Percentiles rank a stretch among this genome's conserved stretches.
phyloP scores from a whole-genome alignment of 1,284 basidiomycete genomes.

The Phylloporus gajari region DNA sequence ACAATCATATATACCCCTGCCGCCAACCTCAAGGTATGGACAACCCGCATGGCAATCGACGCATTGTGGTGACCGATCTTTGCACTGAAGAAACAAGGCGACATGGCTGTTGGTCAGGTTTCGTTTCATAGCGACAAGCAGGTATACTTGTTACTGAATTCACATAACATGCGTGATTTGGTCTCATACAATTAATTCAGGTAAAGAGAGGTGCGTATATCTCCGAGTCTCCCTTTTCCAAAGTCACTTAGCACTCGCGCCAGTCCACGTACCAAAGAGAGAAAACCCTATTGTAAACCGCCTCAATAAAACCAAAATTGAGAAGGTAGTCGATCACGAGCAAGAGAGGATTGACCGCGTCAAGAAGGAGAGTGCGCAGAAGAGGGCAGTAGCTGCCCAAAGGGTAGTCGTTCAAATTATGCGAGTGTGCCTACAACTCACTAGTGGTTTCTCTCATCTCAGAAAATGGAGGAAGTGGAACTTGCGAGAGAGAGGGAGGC shows the following conservation, averaged over 20 bases:
- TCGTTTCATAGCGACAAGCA: conserved; percentile 92
- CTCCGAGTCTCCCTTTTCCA: not conserved
- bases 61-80: conserved; percentile 12
- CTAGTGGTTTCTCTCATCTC: conserved; percentile 3
- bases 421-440: not conserved
- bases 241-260: conserved; percentile 13
- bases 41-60: conserved; percentile 6
- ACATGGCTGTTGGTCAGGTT: conserved; percentile 96
- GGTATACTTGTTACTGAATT: conserved; percentile 52
- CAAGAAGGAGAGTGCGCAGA: conserved; percentile 76
- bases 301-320: conserved; percentile 93
- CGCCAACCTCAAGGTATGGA: conserved; percentile 83
- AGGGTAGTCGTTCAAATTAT: conserved; percentile 55
- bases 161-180: not conserved
- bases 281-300: conserved; percentile 94
- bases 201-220: conserved; percentile 76
- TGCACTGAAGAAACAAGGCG: conserved; percentile 84
- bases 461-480: conserved; percentile 81
- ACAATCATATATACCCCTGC: conserved; percentile 95
- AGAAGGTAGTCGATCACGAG: conserved; percentile 90
- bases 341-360: conserved; percentile 86
- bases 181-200: conserved; percentile 46
- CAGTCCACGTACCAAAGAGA: conserved; percentile 82
- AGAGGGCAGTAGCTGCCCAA: conserved; percentile 71
- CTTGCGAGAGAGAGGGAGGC: conserved; percentile 73